Evolutionary conservation across 2,329 filamentous ascomycete genomes (phyloP), one percentile per base, ranked within the genome.

Genomic region (Nemania abortiva): DNA sequence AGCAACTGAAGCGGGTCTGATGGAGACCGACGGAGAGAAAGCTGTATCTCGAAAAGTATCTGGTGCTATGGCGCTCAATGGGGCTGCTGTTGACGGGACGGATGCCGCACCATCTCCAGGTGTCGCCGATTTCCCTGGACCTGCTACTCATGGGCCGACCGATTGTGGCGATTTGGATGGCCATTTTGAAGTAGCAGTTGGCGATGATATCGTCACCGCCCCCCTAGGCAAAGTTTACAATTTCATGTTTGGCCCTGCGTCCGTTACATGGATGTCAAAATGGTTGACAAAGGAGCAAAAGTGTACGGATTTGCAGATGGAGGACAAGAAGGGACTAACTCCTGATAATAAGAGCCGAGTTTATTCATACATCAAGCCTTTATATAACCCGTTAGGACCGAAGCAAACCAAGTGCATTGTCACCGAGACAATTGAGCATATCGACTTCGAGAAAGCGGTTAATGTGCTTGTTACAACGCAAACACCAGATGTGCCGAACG

Each of bases 321-420:
- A 95, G 54, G 94, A 97, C 74, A 93, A 94, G 77, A 92, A 91
- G 75, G 94, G 92, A 0, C 81, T 97, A 27, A 89, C 88, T 2
- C 87, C 89, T 56, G 93, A 97, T 20, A 92, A 91, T 81, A 92
- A 90, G 78, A 87, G 87, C 2, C 89, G 95, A 54, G 89, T 84
- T 22, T 97, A 91, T 78, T 91, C 90, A 1, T 99, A 98, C 79
- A 97, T 97, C 82, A 98, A 98, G 79, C 96, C 96, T 1, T 84
- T 99, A 1, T 88, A 90, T 74, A 92, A 86, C 1, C 86, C 93
- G 0, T 95, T 99, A 72, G 96, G 96, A 0, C 96, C 96, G 0
- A 96, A 88, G 78, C 93, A 97, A 82, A 99, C 96, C 13, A 98
- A 97, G 78, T 99, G 96, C 79, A 91, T 97, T 67, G 94, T 94